These are phyloP conservation scores for Chenopodium album DNA, from an alignment of 148 eudicot species.

Conservation along the genomic window DNA sequence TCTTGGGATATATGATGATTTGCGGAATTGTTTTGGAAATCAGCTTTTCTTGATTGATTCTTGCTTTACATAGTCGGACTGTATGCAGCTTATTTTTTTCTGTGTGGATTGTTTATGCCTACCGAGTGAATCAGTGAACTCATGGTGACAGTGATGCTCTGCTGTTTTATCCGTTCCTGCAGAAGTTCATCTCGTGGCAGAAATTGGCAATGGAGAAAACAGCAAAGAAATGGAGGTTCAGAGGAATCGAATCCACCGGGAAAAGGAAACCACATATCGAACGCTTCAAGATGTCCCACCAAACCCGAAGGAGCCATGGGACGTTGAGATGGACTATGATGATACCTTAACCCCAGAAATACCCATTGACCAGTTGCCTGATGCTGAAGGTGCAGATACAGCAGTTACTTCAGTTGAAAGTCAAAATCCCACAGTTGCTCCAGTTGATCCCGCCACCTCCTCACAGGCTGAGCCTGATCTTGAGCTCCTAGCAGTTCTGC, in stretches of 20 bases:
- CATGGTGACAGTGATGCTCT: background rate
- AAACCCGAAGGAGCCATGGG: slow-evolving; percentile 92
- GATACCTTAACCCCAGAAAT: slow-evolving; percentile 73
- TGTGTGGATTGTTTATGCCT: background rate
- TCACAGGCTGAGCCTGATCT: slow-evolving; percentile 65
- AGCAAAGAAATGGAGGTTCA: slow-evolving; percentile 89
- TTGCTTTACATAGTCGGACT: background rate
- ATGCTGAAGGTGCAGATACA: slow-evolving; percentile 44
- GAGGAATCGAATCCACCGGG: slow-evolving; percentile 63
- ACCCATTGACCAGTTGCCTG: slow-evolving; percentile 78
- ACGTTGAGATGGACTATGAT: slow-evolving; percentile 81
- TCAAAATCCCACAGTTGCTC: slow-evolving; percentile 11
- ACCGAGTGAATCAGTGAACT: background rate
- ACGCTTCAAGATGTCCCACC: slow-evolving; percentile 57
- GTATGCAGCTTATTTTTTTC: background rate
- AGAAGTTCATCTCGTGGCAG: slow-evolving; percentile 46
- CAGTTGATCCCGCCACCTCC: slow-evolving; percentile 25
- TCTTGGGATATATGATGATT: background rate
- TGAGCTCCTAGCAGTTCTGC: slow-evolving; percentile 77
- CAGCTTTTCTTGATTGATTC: background rate
- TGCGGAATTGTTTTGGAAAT: background rate
- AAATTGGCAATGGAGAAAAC: slow-evolving; percentile 54
- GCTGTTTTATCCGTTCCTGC: slow-evolving; percentile 38
- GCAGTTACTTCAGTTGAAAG: slow-evolving; percentile 1
- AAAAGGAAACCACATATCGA: slow-evolving; percentile 62